phyloP scores from a whole-genome alignment of 2,329 filamentous ascomycete species.

The Hymenoscyphus linearis region DNA sequence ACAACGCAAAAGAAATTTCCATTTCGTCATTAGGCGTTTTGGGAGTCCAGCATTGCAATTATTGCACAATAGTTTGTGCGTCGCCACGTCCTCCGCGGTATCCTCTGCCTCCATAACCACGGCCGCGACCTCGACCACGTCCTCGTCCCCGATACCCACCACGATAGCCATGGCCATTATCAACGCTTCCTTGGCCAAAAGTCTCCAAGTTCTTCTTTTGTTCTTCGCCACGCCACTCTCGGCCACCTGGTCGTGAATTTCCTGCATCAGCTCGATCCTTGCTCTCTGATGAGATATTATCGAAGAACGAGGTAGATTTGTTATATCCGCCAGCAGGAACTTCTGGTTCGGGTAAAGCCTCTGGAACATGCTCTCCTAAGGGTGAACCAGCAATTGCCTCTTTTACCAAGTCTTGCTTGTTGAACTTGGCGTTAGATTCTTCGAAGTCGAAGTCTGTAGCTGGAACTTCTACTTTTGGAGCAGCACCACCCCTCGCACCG shows the following conservation, averaged over 20 bases:
- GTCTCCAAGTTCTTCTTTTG: slow-evolving; percentile 96
- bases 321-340: slow-evolving; percentile 64
- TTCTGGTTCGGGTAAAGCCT: slow-evolving; percentile 39
- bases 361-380: slow-evolving; percentile 44
- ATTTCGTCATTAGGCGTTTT: slow-evolving; percentile 14
- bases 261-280: slow-evolving; percentile 78
- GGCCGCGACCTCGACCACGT: slow-evolving; percentile 28
- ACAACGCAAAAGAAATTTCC: slow-evolving; percentile 22
- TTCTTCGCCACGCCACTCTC: slow-evolving; percentile 88
- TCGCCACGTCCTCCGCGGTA: slow-evolving; percentile 29
- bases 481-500: slow-evolving; percentile 30
- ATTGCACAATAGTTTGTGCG: slow-evolving; percentile 21
- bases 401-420: slow-evolving; percentile 78
- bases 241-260: slow-evolving; percentile 63
- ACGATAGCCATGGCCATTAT: slow-evolving; percentile 48
- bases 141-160: slow-evolving; percentile 24
- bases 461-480: slow-evolving; percentile 79
- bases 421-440: slow-evolving; percentile 80
- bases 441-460: slow-evolving; percentile 91
- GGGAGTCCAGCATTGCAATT: slow-evolving; percentile 8
- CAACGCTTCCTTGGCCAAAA: slow-evolving; percentile 93
- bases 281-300: slow-evolving; percentile 93
- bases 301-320: slow-evolving; percentile 87
- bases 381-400: slow-evolving; percentile 82
- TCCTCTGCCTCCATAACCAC: slow-evolving; percentile 21